These are phyloP conservation scores for Chamaecrista fasciculata DNA, from an alignment of 306 rosid genomes.

Conservation along the genomic window DNA sequence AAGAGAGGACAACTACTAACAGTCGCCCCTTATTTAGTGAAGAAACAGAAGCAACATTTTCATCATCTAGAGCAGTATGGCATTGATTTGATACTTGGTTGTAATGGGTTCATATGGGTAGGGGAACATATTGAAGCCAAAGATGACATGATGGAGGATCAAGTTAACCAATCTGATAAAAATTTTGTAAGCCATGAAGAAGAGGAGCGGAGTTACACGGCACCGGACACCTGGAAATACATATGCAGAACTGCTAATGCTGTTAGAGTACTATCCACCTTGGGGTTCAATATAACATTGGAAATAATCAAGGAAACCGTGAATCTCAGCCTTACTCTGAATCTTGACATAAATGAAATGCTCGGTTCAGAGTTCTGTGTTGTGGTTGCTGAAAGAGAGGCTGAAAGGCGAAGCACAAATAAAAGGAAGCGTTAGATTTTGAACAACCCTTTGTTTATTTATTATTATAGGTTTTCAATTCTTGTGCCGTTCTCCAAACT, in stretches of 20 bases:
- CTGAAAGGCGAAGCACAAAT: constrained; percentile 57
- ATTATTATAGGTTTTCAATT: neutral
- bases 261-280: constrained; percentile 50
- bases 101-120: constrained; percentile 87
- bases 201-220: constrained; percentile 51
- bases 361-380: constrained; percentile 84
- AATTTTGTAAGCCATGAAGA: constrained; percentile 39
- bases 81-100: constrained; percentile 75
- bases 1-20: constrained; percentile 78
- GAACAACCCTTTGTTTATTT: neutral
- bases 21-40: constrained; percentile 72
- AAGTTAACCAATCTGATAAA: constrained; percentile 35
- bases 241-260: constrained; percentile 87
- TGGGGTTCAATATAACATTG: constrained; percentile 62
- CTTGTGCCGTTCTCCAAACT: neutral
- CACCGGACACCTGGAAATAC: constrained; percentile 59
- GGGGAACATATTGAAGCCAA: constrained; percentile 71
- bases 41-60: constrained; percentile 89
- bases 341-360: constrained; percentile 70
- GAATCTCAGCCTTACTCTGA: constrained; percentile 55
- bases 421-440: constrained; percentile 58
- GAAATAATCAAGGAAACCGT: constrained; percentile 65
- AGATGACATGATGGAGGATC: constrained; percentile 65
- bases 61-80: constrained; percentile 76
- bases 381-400: constrained; percentile 80